A percentile compares a stretch with the other conserved stretches of the same genome.
These are phyloP conservation scores for Gastroboletus turbinatus DNA, from an alignment of 1,284 basidiomycete species.

Conservation along the genomic window DNA sequence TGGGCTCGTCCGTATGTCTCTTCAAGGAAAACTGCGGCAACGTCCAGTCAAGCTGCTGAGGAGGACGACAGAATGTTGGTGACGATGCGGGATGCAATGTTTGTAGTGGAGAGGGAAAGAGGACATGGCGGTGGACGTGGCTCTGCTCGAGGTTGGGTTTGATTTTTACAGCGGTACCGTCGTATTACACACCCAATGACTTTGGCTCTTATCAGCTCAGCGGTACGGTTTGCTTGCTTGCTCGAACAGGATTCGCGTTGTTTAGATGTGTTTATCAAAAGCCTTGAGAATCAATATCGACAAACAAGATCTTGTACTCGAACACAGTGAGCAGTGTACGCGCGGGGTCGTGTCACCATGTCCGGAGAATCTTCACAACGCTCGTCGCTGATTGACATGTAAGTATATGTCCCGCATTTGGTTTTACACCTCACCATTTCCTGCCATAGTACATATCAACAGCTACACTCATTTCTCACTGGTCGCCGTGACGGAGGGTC, in stretches of 20 bases:
- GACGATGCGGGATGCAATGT: slow-evolving; percentile 75
- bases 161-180: slow-evolving; percentile 8
- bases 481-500: slow-evolving; percentile 58
- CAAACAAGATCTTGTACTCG: slow-evolving; percentile 22
- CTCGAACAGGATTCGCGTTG: slow-evolving; percentile 1
- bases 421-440: not conserved
- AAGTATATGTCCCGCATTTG: slow-evolving; percentile 12
- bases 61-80: slow-evolving; percentile 59
- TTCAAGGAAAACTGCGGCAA: slow-evolving; percentile 29
- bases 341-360: slow-evolving; percentile 31
- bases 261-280: slow-evolving; percentile 26
- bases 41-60: slow-evolving; percentile 35
- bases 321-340: slow-evolving; percentile 5
- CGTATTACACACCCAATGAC: not conserved
- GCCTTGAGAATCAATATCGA: slow-evolving; percentile 24
- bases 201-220: not conserved
- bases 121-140: slow-evolving; percentile 78
- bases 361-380: slow-evolving; percentile 44
- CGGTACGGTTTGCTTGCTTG: not conserved
- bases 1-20: slow-evolving; percentile 74
- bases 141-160: slow-evolving; percentile 68
- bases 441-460: slow-evolving; percentile 56
- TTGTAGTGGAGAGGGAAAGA: slow-evolving; percentile 73
- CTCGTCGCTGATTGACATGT: slow-evolving; percentile 51
- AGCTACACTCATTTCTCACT: slow-evolving; percentile 60